A percentile compares a stretch with the other conserved stretches of the same genome.
These are phyloP conservation scores for Fomitopsis serialis DNA, from an alignment of 768 basidiomycete species.

Conservation along the genomic window DNA sequence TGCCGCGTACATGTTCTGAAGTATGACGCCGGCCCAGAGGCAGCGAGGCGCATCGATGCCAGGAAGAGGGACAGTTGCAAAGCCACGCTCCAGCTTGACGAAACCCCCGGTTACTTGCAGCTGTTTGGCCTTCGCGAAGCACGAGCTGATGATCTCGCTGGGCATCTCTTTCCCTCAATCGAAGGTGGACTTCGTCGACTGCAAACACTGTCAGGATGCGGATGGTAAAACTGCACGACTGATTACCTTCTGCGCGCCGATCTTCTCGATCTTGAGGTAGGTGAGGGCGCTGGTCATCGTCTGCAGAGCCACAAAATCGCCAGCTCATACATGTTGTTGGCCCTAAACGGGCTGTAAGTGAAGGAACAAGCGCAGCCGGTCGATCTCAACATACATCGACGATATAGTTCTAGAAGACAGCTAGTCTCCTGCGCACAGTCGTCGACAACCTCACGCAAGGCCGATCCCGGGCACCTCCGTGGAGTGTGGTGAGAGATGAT, in stretches of 20 bases:
- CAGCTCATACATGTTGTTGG: conserved; percentile 99
- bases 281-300: conserved; percentile 95
- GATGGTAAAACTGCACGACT: background rate
- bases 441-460: conserved; percentile 96
- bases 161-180: conserved; percentile 98
- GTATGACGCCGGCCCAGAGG: conserved; percentile 94
- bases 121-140: conserved; percentile 67
- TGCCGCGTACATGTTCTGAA: conserved; percentile 84
- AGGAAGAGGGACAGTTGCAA: conserved; percentile 90
- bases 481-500: too few species aligned
- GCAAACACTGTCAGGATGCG: conserved; percentile 4
- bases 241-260: conserved; percentile 81
- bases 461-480: conserved; percentile 90
- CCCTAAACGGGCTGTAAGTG: conserved; percentile 46
- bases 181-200: conserved; percentile 82
- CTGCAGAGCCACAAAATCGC: conserved; percentile 89
- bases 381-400: conserved; percentile 57
- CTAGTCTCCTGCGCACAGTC: conserved; percentile 72
- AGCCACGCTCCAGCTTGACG: conserved; percentile 94
- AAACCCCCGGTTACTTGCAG: conserved; percentile 80
- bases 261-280: conserved; percentile 93
- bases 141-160: conserved; percentile 82
- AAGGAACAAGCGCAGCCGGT: background rate
- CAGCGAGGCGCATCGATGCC: conserved; percentile 99
- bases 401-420: conserved; percentile 90